Evolutionary conservation across 2,329 filamentous ascomycete genomes (phyloP).

Genomic region (Taxawa tesnikishii): DNA sequence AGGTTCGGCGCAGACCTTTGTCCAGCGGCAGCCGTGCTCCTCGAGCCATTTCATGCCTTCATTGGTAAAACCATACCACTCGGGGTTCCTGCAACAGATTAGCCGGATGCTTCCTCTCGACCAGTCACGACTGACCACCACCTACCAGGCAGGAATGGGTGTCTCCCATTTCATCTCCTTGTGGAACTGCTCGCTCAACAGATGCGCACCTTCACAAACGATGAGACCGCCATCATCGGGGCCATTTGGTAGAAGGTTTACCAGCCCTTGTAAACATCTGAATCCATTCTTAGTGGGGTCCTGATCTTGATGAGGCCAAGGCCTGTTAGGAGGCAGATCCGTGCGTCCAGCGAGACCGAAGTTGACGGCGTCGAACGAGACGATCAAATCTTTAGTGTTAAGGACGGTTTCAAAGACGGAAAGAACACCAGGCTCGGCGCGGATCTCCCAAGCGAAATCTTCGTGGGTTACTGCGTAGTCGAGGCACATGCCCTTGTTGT

Average conservation of each 20-base stretch:
- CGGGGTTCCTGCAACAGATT: constrained; percentile 17
- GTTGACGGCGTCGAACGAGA: constrained; percentile 15
- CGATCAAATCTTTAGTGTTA: constrained; percentile 14
- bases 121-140: no score
- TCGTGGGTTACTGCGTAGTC: constrained; percentile 14
- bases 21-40: constrained; percentile 11
- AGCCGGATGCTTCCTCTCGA: constrained; percentile 21
- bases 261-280: constrained; percentile 10
- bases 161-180: constrained; percentile 15
- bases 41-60: constrained; percentile 18
- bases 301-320: constrained; percentile 6
- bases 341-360: constrained; percentile 19
- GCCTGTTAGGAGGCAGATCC: constrained; percentile 20
- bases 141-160: constrained; percentile 16
- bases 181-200: constrained; percentile 34
- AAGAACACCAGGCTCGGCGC: constrained; percentile 14
- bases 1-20: constrained; percentile 11
- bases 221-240: constrained; percentile 36
- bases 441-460: constrained; percentile 14
- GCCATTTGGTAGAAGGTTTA: constrained; percentile 28
- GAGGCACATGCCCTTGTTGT: constrained; percentile 34
- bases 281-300: constrained; percentile 2
- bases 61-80: constrained; percentile 24
- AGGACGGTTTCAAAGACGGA: constrained; percentile 12
- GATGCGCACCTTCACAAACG: constrained; percentile 29